These are phyloP conservation scores for Lonicera japonica DNA, from an alignment of 129 eudicot genomes.

Conservation along the genomic window DNA sequence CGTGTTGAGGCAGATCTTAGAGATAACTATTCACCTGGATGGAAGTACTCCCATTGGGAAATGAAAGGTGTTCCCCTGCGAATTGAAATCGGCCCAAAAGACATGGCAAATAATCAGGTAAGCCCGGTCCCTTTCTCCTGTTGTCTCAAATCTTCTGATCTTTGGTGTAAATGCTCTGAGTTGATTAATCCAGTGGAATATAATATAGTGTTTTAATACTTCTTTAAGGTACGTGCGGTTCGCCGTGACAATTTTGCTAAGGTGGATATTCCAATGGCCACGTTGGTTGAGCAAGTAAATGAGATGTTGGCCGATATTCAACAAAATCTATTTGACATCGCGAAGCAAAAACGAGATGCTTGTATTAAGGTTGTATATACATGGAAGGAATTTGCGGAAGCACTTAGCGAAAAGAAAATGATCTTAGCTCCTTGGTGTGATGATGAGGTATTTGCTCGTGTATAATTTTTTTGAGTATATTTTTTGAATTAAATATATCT, in stretches of 20 bases:
- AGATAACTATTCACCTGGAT: constrained; percentile 89
- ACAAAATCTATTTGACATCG: constrained; percentile 35
- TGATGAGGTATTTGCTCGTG: constrained; percentile 35
- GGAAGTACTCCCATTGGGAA: constrained; percentile 98
- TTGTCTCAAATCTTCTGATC: too few species aligned
- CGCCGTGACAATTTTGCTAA: constrained; percentile 50
- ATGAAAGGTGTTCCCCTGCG: constrained; percentile 94
- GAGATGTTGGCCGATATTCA: constrained; percentile 40
- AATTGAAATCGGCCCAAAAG: constrained; percentile 92
- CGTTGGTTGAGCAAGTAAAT: constrained; percentile 39
- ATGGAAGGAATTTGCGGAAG: constrained; percentile 50
- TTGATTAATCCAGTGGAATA: too few species aligned
- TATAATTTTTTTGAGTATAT: neutral
- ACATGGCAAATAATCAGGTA: constrained; percentile 81
- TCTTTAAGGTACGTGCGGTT: constrained; percentile 45
- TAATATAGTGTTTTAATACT: neutral
- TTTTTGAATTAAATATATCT: neutral
- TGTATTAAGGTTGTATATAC: constrained; percentile 33
- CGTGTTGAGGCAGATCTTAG: constrained; percentile 84
- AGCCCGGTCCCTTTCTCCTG: too few species aligned
- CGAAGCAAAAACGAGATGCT: constrained; percentile 45
- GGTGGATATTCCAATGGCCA: constrained; percentile 44
- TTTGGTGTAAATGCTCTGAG: too few species aligned
- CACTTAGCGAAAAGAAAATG: constrained; percentile 45
- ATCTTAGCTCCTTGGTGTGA: constrained; percentile 66